Evolutionary conservation across 495 filamentous ascomycete species (phyloP).

Genomic region (Stereocaulon alpinum): DNA sequence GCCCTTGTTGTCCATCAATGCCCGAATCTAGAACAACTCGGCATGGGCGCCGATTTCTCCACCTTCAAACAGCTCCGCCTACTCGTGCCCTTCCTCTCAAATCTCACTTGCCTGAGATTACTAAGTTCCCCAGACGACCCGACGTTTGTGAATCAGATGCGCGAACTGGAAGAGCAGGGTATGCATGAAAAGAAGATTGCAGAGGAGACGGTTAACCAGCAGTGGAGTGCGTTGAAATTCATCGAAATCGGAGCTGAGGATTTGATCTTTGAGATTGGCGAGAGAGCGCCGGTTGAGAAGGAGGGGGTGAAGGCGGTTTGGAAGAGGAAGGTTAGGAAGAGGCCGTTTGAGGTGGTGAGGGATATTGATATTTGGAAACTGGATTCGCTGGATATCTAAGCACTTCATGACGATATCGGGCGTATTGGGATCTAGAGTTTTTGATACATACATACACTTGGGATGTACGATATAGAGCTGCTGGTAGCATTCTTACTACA

Average conservation of each 20-base stretch:
- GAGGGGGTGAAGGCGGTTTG: slow-evolving; percentile 1
- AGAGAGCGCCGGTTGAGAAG: neutral
- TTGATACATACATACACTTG: neutral
- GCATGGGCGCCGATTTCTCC: slow-evolving; percentile 35
- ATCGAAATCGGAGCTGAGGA: slow-evolving; percentile 17
- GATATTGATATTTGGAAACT: slow-evolving; percentile 20
- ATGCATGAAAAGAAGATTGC: slow-evolving; percentile 18
- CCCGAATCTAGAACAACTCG: slow-evolving; percentile 50
- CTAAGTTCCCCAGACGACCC: slow-evolving; percentile 22
- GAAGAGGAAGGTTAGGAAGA: slow-evolving; percentile 12
- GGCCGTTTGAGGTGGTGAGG: slow-evolving; percentile 11
- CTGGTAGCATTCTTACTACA: no score
- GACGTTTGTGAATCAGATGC: slow-evolving; percentile 17
- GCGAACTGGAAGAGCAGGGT: slow-evolving; percentile 13
- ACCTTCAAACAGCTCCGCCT: slow-evolving; percentile 36
- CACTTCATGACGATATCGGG: neutral
- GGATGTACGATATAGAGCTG: no score
- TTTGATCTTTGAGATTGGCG: slow-evolving; percentile 19
- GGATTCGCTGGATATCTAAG: slow-evolving; percentile 18
- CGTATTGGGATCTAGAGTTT: neutral
- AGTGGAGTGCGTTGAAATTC: slow-evolving; percentile 14
- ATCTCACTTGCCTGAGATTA: slow-evolving; percentile 35
- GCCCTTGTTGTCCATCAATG: slow-evolving; percentile 42
- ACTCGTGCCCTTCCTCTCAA: slow-evolving; percentile 40
- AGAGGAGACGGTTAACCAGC: slow-evolving; percentile 3